Evolutionary conservation across 768 basidiomycete genomes (phyloP).

Genomic region (Hygrocybe punicea): DNA sequence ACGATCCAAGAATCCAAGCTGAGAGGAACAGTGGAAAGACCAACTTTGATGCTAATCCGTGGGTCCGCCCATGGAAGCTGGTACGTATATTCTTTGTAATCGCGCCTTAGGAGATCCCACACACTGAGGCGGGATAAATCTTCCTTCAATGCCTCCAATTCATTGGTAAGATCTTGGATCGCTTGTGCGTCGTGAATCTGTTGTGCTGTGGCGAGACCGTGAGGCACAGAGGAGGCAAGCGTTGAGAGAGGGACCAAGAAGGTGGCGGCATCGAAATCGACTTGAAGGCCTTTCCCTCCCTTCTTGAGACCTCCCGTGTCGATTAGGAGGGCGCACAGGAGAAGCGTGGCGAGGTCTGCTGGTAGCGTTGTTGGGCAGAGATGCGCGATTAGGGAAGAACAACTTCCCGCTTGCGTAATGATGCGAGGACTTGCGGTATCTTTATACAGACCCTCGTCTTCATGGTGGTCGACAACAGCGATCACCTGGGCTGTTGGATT

Average conservation of each 20-base stretch:
- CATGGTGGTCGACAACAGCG: slow-evolving; percentile 88
- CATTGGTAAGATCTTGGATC: slow-evolving; percentile 48
- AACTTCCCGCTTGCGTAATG: slow-evolving; percentile 72
- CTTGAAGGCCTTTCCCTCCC: slow-evolving; percentile 69
- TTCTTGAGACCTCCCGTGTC: slow-evolving; percentile 80
- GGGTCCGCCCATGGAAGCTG: slow-evolving; percentile 42
- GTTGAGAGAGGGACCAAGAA: slow-evolving; percentile 63
- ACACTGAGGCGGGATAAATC: slow-evolving; percentile 65
- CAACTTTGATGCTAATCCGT: slow-evolving; percentile 51
- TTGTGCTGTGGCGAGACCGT: slow-evolving; percentile 18
- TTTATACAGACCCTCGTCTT: slow-evolving; percentile 70
- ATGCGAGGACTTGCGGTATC: slow-evolving; percentile 63
- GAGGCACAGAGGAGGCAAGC: slow-evolving; percentile 8
- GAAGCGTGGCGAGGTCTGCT: slow-evolving; percentile 67
- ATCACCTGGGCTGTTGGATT: slow-evolving; percentile 53
- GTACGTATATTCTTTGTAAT: slow-evolving; percentile 86
- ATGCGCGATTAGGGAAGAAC: slow-evolving; percentile 54
- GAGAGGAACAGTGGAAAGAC: slow-evolving; percentile 80
- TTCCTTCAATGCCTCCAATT: slow-evolving; percentile 56
- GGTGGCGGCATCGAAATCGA: slow-evolving; percentile 61
- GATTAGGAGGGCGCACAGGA: slow-evolving; percentile 76
- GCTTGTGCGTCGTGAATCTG: slow-evolving; percentile 38
- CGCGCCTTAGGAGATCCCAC: slow-evolving; percentile 82
- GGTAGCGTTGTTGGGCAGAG: slow-evolving; percentile 43
- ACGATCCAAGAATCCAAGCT: slow-evolving; percentile 56